These are phyloP conservation scores for Adansonia digitata DNA, from an alignment of 345 rosid genomes.

Conservation along the genomic window DNA sequence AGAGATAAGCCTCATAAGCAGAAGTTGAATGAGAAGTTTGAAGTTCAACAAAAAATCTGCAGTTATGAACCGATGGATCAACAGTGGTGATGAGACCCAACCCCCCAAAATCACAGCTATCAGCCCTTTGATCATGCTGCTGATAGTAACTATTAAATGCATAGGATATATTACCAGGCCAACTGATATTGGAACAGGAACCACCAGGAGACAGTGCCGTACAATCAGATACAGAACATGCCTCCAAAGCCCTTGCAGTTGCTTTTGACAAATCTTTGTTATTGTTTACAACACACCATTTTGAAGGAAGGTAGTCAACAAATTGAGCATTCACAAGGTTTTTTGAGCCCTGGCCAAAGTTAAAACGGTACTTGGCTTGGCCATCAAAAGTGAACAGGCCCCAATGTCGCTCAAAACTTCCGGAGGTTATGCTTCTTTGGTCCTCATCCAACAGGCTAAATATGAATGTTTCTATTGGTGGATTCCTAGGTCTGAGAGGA, in stretches of 20 bases:
- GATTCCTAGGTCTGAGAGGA: constrained; percentile 45
- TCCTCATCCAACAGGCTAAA: constrained; percentile 80
- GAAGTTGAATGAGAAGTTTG: constrained; percentile 41
- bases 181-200: constrained; percentile 61
- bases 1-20: constrained; percentile 7
- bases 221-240: constrained; percentile 70
- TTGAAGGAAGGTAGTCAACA: constrained; percentile 66
- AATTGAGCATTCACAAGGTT: constrained; percentile 55
- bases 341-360: constrained; percentile 54
- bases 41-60: constrained; percentile 58
- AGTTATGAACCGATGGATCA: constrained; percentile 61
- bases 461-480: constrained; percentile 59
- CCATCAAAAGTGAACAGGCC: constrained; percentile 92
- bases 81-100: constrained; percentile 84
- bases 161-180: constrained; percentile 80
- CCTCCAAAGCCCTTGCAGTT: constrained; percentile 49
- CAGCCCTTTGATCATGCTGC: constrained; percentile 67
- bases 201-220: constrained; percentile 66
- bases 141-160: constrained; percentile 89
- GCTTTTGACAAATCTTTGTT: constrained; percentile 70
- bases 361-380: constrained; percentile 70
- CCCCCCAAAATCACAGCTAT: constrained; percentile 78
- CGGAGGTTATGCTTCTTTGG: constrained; percentile 44
- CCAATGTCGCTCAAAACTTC: constrained; percentile 88
- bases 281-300: constrained; percentile 85